phyloP scores from a whole-genome alignment of 208 protist species.

The Leishmania major region DNA sequence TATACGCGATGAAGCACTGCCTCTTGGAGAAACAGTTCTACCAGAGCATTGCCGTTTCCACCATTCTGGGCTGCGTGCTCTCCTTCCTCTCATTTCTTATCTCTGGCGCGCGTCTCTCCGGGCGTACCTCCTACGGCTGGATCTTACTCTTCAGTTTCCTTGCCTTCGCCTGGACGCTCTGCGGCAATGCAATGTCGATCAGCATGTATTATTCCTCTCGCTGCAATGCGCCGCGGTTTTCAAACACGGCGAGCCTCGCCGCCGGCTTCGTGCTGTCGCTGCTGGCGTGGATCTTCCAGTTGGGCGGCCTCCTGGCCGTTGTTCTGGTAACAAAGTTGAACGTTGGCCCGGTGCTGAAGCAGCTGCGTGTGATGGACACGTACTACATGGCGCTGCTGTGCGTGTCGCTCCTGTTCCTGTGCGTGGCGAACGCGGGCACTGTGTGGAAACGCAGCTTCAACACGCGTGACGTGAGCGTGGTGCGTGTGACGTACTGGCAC shows the following conservation, averaged over 20 bases:
- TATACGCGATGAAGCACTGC: slow-evolving; percentile 33
- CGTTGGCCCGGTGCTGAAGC: slow-evolving; percentile 47
- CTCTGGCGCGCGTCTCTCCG: slow-evolving; percentile 32
- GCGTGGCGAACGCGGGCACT: slow-evolving; percentile 49
- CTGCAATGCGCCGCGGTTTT: slow-evolving; percentile 46
- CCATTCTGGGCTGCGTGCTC: slow-evolving; percentile 45
- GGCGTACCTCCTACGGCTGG: slow-evolving; percentile 48
- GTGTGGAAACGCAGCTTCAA: slow-evolving; percentile 62
- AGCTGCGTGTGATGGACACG: slow-evolving; percentile 58
- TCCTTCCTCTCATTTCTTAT: slow-evolving; percentile 42
- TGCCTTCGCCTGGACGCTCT: slow-evolving; percentile 51
- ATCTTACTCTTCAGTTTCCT: slow-evolving; percentile 56
- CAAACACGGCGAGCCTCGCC: slow-evolving; percentile 36
- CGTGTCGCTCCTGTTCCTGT: slow-evolving; percentile 38
- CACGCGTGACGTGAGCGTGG: slow-evolving; percentile 37
- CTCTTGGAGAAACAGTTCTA: slow-evolving; percentile 70
- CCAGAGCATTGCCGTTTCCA: slow-evolving; percentile 50
- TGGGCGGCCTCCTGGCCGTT: slow-evolving; percentile 43
- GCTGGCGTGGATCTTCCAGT: slow-evolving; percentile 53
- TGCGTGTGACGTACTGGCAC: slow-evolving; percentile 72
- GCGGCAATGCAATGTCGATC: slow-evolving; percentile 59
- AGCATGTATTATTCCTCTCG: slow-evolving; percentile 44
- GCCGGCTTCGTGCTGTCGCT: slow-evolving; percentile 63
- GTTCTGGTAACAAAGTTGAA: slow-evolving; percentile 52
- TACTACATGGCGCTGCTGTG: slow-evolving; percentile 44